Base-by-base conservation (phyloP, 1,284 basidiomycete genomes). In the Tilletia caries region DNA sequence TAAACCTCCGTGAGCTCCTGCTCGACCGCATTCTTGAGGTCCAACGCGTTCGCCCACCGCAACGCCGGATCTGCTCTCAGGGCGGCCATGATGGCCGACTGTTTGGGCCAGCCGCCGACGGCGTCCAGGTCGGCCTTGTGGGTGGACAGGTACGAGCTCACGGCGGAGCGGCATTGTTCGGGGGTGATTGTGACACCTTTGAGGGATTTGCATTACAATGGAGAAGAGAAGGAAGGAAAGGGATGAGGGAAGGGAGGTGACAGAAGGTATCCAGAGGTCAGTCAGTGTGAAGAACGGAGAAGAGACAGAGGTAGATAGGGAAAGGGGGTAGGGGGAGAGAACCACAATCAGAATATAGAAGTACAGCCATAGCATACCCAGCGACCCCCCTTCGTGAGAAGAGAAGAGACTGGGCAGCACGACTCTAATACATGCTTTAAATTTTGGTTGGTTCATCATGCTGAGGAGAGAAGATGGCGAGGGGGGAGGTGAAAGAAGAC, bases 21-120 rank as follows among this genome's bases (percentile, higher is more conserved):
- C 82, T 98, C 95, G 2, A 93, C 90, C 0, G 91, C 87, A 54
- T 88, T 90, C 86, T 98, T 98, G 71, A 98, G 86, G 65, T 98
- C 95, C 4, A 93, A 87, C 0, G 92, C 89, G 79, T 87, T 91
- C 3, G 92, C 95, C 95, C 95, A 98, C 73, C 92, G 90, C 70
- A 80, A 72, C 15, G 68, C 52, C 8, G 75, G 71, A 18, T 74
- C 72, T 3, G 69, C 68, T 64, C 80, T 77, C 70, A 82, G 70
- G 48, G 75, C 76, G n/a, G 74, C 73, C 68, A 82, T 77, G 69
- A 82, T 76, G 64, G 73, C 73, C 27, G 74, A 76, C 58, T 50
- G 72, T 46, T 78, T 79, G 29, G 79, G 75, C 72, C 79, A 76
- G 37, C 77, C 78, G 43, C 75, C 75, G 46, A 90, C 89, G 60